Evolutionary conservation across 768 basidiomycete species (phyloP).

Genomic region (Albatrellus ellisii): DNA sequence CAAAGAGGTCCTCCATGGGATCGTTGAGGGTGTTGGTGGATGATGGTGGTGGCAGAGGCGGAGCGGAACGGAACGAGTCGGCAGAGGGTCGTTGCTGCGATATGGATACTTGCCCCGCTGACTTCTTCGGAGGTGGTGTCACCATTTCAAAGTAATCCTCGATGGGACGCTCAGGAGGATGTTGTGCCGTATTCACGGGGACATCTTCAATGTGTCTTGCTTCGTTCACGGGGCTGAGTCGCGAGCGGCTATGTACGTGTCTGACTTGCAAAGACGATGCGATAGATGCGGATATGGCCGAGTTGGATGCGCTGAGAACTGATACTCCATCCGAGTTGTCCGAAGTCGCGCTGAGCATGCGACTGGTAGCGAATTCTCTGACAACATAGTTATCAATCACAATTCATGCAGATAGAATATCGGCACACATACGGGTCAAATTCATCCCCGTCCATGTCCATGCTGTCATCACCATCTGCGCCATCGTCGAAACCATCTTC

Average conservation of each 20-base stretch:
- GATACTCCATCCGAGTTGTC: conserved; percentile 54
- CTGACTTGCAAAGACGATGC: conserved; percentile 29
- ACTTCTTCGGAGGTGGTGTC: conserved; percentile 24
- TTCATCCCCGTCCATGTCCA: conserved; percentile 51
- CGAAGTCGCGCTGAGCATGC: conserved; percentile 38
- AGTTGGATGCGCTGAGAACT: conserved; percentile 37
- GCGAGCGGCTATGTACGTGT: conserved; percentile 26
- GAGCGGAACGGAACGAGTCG: background rate
- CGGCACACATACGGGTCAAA: conserved; percentile 64
- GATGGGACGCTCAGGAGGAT: conserved; percentile 20
- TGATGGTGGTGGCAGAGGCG: background rate
- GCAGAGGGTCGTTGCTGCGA: too few relatives aligned
- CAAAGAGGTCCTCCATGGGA: conserved; percentile 27
- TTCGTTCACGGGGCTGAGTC: conserved; percentile 45
- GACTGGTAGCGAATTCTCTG: conserved; percentile 60
- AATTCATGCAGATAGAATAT: too few relatives aligned
- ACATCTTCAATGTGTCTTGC: conserved; percentile 2
- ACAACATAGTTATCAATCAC: background rate
- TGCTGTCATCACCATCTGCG: conserved; percentile 32
- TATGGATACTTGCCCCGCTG: too few relatives aligned
- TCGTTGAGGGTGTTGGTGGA: conserved; percentile 10
- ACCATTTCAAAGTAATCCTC: conserved; percentile 45
- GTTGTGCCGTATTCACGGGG: conserved; percentile 15
- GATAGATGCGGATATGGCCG: conserved; percentile 39
- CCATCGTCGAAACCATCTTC: conserved; percentile 39